phyloP scores from a whole-genome alignment of 768 basidiomycete species.

The Butyriboletus loyo region DNA sequence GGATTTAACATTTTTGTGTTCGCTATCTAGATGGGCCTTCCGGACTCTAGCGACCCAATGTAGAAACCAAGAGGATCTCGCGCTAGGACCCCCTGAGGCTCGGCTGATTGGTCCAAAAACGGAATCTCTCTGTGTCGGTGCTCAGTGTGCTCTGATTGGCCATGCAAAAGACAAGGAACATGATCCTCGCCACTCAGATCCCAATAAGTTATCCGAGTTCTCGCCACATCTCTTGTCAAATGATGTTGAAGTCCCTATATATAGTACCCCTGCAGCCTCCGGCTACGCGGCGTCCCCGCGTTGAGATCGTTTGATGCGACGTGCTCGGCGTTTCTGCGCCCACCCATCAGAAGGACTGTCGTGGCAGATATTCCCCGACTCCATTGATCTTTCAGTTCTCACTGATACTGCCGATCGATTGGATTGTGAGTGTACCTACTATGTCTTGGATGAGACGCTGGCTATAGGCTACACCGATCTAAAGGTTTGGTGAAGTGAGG shows the following conservation, averaged over 20 bases:
- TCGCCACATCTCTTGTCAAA: background rate
- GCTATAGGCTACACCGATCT: background rate
- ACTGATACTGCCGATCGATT: slow-evolving; percentile 1
- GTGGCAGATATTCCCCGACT: background rate
- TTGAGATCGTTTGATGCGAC: slow-evolving; percentile 11
- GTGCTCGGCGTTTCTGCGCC: slow-evolving; percentile 10
- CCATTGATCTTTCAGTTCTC: slow-evolving; percentile 6
- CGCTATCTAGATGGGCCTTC: background rate
- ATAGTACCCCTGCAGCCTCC: slow-evolving; percentile 3
- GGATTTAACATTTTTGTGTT: background rate
- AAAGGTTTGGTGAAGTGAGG: background rate
- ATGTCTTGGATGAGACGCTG: background rate
- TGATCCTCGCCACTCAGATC: background rate
- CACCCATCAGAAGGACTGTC: background rate
- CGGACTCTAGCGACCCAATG: background rate
- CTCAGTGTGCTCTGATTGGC: background rate
- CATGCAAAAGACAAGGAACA: background rate
- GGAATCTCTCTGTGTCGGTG: background rate
- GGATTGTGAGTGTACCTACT: background rate
- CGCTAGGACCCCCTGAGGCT: background rate
- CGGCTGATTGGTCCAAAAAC: background rate
- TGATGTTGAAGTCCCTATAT: background rate
- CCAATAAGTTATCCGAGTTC: background rate
- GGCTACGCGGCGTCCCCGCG: background rate
- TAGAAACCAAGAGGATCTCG: background rate